Evolutionary conservation across 768 basidiomycete genomes (phyloP).

Genomic region (Phylloporus arenicola): DNA sequence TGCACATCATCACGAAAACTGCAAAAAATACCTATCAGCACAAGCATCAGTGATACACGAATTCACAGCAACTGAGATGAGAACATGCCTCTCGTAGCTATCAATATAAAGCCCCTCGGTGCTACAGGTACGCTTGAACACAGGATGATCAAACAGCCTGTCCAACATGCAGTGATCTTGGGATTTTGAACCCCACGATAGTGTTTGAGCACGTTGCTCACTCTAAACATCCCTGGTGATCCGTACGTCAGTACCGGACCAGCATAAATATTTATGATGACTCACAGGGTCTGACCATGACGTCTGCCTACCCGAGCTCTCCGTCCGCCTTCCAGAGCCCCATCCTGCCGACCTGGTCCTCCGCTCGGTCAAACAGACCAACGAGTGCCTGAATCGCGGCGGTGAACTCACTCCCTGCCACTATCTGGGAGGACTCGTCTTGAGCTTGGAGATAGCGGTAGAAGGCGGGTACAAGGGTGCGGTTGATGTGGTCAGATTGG

Average conservation of each 20-base stretch:
- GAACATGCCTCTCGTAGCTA: conserved; percentile 61
- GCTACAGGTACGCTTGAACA: conserved; percentile 65
- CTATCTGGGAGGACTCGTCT: conserved; percentile 46
- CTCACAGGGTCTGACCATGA: conserved; percentile 68
- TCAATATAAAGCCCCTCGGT: conserved; percentile 61
- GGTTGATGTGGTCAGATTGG: conserved; percentile 63
- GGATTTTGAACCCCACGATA: conserved; percentile 62
- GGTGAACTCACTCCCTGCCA: conserved; percentile 49
- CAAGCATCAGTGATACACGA: not conserved
- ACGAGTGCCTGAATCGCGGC: conserved; percentile 48
- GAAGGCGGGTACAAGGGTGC: conserved; percentile 62
- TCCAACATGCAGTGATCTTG: conserved; percentile 47
- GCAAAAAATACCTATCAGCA: conserved; percentile 51
- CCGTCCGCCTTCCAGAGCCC: conserved; percentile 60
- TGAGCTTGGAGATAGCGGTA: conserved; percentile 74
- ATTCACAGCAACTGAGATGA: not conserved
- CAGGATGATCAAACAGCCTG: conserved; percentile 53
- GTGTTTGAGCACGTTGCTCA: conserved; percentile 55
- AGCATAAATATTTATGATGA: conserved; percentile 1
- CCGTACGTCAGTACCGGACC: not conserved
- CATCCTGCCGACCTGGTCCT: conserved; percentile 42
- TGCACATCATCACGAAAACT: no score
- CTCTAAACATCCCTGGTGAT: conserved; percentile 60
- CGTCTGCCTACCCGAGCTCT: conserved; percentile 57
- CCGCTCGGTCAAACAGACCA: conserved; percentile 46